Base-by-base conservation (phyloP, 2,329 filamentous ascomycete species). In the Diplodia intermedia region DNA sequence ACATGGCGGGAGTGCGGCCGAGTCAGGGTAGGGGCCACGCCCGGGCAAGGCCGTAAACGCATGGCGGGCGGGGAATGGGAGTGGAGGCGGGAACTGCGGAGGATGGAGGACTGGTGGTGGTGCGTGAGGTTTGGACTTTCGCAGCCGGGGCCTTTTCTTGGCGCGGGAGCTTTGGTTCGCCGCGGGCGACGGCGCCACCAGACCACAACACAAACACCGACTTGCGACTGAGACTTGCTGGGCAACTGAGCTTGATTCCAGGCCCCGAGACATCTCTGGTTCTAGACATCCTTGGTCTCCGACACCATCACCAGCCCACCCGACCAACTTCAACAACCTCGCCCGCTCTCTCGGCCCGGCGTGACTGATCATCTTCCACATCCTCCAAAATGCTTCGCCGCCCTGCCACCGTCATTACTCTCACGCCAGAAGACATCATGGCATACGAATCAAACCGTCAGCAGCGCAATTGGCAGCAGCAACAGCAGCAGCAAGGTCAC, bases 341-440 rank as follows among this genome's bases (percentile, higher is more conserved):
- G 26, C 57, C n/a, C 36, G 38, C n/a, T 14, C 12, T 18, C 29
- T 33, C 43, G 26, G 29, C 20, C 31, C 18, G 12, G 18, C 60
- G 53, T 11, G 33, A 52, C 20, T 26, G 23, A 54, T 56, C 60
- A 52, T 43, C 31, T 31, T 3, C 55, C 50, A 38, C 36, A 47
- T 47, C 69, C 78, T 47, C 47, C 69, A 79, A 43, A 8, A 89
- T 91, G 88, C 87, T 91, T 72, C 88, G 89, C 72, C 87, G 90
- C 55, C 85, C 87, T 18, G 85, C 90, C 12, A 93, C 90, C 56
- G 86, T 86, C 15, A 86, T 93, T 70, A 82, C 85, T 66, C 85
- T 92, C 71, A 92, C 90, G 2, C 83, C 87, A 57, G 88, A 91
- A 75, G 90, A 93, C 77, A 84, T 92, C 49, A 88, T 89, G 49